Conservation (phyloP, 2,329 filamentous ascomycete species). For the Fusarium tuaranense region DNA sequence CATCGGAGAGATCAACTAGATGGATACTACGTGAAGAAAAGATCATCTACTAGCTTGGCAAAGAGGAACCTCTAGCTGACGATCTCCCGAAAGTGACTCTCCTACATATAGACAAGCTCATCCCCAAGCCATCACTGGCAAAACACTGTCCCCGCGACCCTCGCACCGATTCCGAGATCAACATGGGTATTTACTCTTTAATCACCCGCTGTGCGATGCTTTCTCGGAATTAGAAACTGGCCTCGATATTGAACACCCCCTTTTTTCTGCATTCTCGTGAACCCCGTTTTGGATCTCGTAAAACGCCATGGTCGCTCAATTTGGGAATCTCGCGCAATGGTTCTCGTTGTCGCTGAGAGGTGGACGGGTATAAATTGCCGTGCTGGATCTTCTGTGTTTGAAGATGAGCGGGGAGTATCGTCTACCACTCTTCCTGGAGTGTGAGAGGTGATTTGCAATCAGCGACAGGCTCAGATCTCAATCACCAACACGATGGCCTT, state of each 20-base stretch:
- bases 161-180: background rate
- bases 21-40: background rate
- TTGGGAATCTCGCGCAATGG: background rate
- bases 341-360: background rate
- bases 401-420: background rate
- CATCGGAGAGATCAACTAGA: background rate
- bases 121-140: background rate
- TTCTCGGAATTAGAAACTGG: background rate
- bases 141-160: background rate
- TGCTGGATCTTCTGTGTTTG: background rate
- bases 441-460: background rate
- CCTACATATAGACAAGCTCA: background rate
- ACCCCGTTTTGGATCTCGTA: slow-evolving; percentile 23
- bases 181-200: background rate
- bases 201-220: background rate
- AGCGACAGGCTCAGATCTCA: background rate
- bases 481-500: background rate
- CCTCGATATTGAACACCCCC: background rate
- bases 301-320: slow-evolving; percentile 1
- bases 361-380: background rate
- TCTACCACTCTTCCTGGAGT: background rate
- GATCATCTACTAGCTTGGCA: background rate
- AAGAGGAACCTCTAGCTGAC: background rate
- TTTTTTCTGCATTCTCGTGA: slow-evolving; percentile 5
- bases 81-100: background rate